Base-by-base conservation (phyloP, 2,329 filamentous ascomycete species). In the Colletotrichum filicis region DNA sequence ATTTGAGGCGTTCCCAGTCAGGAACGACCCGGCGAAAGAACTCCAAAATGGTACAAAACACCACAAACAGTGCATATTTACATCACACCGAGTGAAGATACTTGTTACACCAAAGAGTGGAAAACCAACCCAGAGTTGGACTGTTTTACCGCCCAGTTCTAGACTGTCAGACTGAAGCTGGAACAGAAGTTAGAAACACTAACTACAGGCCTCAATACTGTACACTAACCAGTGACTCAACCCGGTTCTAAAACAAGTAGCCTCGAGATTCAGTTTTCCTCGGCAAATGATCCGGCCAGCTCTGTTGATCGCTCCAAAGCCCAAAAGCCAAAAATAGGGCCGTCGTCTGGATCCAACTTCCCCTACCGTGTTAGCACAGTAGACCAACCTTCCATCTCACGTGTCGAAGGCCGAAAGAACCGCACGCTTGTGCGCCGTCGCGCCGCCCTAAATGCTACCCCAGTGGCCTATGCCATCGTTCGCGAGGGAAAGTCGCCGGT, bases 301-400 rank as follows among this genome's bases (percentile, higher is more conserved):
- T 49, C 19, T 22, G 42, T n/a, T 49, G 42, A 49, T 49, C 42
- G 42, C 42, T 11, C n/a, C 26, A n/a, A 28, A 46, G 55, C 56
- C 32, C 32, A 35, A 32, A 35, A 28, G 37, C 42, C 24, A 24
- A 26, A 69, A 22, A 3, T 35, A 35, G 37, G 53, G 24, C 63
- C 46, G 56, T 46, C 46, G 19, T 49, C 32, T 35, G 46, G 46
- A 35, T 66, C 53, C 53, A 37, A 12, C 63, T 19, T 42, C 37
- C 37, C 37, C 14, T 35, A 35, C 32, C 32, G 32, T 35, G 32
- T 35, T 35, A 12, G 32, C 32, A 14, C 37, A 19, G 37, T 42
- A 42, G 42, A 9, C 42, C 42, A 65, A 22, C 62, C 68, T 26
- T 67, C 57, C 68, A 49, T 57, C 60, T 30, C 68, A 68, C 68